Conservation (phyloP, 23 red algal species). For the Chondrus crispus region DNA sequence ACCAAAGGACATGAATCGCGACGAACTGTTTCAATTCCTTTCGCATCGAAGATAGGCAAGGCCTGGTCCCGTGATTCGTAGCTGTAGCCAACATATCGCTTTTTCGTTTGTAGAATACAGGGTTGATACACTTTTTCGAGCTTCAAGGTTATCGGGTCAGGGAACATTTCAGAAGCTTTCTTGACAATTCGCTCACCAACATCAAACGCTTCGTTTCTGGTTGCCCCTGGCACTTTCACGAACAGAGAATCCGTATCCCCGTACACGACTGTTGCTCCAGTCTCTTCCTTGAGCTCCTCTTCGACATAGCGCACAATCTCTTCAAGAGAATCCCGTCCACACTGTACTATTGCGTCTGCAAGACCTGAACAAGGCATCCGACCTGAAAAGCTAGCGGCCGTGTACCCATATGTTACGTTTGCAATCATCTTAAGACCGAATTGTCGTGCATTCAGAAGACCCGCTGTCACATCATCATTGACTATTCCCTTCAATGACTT, state of each 20-base stretch:
- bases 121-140: conserved; percentile 97
- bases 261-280: conserved; percentile 83
- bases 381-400: conserved; percentile 86
- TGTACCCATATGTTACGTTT: conserved; percentile 99
- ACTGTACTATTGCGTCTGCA: conserved; percentile 96
- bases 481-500: conserved; percentile 76
- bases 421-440: conserved; percentile 98
- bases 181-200: conserved; percentile 74
- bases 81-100: conserved; percentile 93
- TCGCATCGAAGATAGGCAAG: conserved; percentile 82
- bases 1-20: conserved; percentile 81
- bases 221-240: conserved; percentile 64
- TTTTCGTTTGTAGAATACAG: conserved; percentile 88
- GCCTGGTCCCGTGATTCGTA: conserved; percentile 76
- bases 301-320: conserved; percentile 62
- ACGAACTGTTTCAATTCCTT: conserved; percentile 97
- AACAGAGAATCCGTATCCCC: conserved; percentile 99
- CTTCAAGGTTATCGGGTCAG: conserved; percentile 78
- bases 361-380: conserved; percentile 96
- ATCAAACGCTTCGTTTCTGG: conserved; percentile 62
- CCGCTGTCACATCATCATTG: conserved; percentile 45
- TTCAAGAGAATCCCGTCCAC: conserved; percentile 85
- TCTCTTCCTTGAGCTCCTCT: conserved; percentile 30
- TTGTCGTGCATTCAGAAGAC: conserved; percentile 88
- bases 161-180: conserved; percentile 53